A percentile compares a stretch with the other conserved stretches of the same genome.
phyloP scores from a whole-genome alignment of 352 stramenopile species.

The Phytopythium aichiense region DNA sequence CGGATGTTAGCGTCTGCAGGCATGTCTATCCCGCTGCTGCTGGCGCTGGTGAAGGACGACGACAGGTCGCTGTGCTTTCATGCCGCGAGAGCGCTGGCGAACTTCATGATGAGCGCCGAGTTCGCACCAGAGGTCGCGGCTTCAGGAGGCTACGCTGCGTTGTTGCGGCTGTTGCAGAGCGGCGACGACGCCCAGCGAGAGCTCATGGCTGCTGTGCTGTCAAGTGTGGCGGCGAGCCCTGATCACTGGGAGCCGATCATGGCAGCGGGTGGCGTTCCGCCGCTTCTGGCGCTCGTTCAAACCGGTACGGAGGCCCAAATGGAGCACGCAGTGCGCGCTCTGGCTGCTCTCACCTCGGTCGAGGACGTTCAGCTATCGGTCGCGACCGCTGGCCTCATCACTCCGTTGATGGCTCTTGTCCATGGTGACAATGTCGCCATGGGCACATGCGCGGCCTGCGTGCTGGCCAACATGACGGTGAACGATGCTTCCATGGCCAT shows the following conservation, averaged over 20 bases:
- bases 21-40: neutral
- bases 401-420: constrained; percentile 10
- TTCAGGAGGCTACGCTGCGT: neutral
- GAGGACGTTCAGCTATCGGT: constrained; percentile 14
- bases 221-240: neutral
- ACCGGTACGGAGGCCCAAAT: constrained; percentile 13
- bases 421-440: constrained; percentile 7
- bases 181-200: neutral
- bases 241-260: constrained; percentile 11
- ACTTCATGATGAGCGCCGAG: neutral
- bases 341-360: constrained; percentile 10
- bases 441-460: constrained; percentile 16
- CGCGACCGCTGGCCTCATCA: constrained; percentile 13
- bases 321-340: constrained; percentile 14
- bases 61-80: neutral
- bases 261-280: constrained; percentile 9
- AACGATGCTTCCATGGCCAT: constrained; percentile 10
- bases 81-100: neutral
- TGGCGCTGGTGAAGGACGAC: neutral
- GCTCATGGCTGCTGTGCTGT: neutral
- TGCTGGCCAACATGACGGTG: constrained; percentile 12
- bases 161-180: neutral
- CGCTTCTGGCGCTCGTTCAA: constrained; percentile 14
- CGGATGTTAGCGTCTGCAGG: neutral
- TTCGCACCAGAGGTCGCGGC: neutral